These are phyloP conservation scores for Neofusicoccum parvum DNA, from an alignment of 2,329 filamentous ascomycete genomes.

Conservation along the genomic window DNA sequence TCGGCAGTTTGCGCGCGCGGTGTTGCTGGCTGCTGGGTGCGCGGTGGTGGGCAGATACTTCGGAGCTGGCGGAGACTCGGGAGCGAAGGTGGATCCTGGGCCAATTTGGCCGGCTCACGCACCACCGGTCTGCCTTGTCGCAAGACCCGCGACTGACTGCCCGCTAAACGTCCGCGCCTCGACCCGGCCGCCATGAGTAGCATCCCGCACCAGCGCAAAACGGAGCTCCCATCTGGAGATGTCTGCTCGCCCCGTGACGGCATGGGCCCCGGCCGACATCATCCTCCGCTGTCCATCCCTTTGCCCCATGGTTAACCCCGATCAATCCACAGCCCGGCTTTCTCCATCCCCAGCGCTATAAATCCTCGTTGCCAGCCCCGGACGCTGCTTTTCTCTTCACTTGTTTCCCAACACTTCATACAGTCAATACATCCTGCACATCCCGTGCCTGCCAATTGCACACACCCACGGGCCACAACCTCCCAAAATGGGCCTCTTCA, in stretches of 20 bases:
- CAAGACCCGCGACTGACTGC: slow-evolving; percentile 11
- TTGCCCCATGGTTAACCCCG: slow-evolving; percentile 20
- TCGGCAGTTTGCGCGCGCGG: background rate
- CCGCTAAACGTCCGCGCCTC: slow-evolving; percentile 13
- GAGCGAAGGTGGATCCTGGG: slow-evolving; percentile 1
- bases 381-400: slow-evolving; percentile 4
- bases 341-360: slow-evolving; percentile 15
- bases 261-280: slow-evolving; percentile 8
- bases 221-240: slow-evolving; percentile 18
- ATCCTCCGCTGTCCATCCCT: slow-evolving; percentile 14
- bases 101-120: slow-evolving; percentile 13
- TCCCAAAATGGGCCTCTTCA: slow-evolving; percentile 22
- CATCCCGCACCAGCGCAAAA: slow-evolving; percentile 16
- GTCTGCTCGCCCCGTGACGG: slow-evolving; percentile 20
- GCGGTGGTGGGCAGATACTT: slow-evolving; percentile 8
- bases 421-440: background rate
- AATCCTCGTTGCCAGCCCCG: slow-evolving; percentile 3
- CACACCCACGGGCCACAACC: slow-evolving; percentile 6
- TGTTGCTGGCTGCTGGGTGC: background rate
- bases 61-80: slow-evolving; percentile 18
- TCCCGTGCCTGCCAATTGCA: slow-evolving; percentile 15
- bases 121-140: slow-evolving; percentile 2
- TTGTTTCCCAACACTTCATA: slow-evolving; percentile 6
- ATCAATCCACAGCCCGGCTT: slow-evolving; percentile 13
- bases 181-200: slow-evolving; percentile 16